Evolutionary conservation across 2,329 filamentous ascomycete genomes (phyloP), one percentile per base, ranked within the genome.

Genomic region (Trichoderma harzianum): DNA sequence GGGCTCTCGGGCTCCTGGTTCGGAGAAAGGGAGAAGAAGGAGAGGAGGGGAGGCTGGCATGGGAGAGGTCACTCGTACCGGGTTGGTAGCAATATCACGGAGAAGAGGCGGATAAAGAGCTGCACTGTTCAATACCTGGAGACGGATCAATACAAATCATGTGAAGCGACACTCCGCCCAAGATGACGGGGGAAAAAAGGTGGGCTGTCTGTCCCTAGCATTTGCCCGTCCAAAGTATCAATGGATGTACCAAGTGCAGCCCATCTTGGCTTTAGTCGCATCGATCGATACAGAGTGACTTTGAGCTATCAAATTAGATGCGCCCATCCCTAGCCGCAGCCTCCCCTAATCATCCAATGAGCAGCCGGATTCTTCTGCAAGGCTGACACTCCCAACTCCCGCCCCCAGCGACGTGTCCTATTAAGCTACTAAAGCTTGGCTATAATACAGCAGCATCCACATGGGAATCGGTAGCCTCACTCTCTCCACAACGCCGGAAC

Each of bases 371-470:
- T 16, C 18, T 14, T 8, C 63, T 66, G 69, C 69, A 71, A 71
- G 69, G 69, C 69, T 71, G 69, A 66, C 53, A 16, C 26, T 47
- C 39, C 63, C 39, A 34, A 34, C 30, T 32, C 16, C 21, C 28
- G 57, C 34, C 63, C 66, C 39, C 57, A 71, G 69, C 62, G 69
- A 71, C 69, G 69, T 71, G 69, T 67, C 69, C 69, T 71, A 30
- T 67, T 67, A 60, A 55, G 55, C 24, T 34, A 51, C 12, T 53
- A 12, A 24, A 53, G 47, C 34, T 43, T 43, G 64, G 47, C n/a
- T 58, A 68, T 58, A 39, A 65, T 53, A 53, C 18, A 24, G 47
- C 62, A 24, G 39, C 43, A 65, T 53, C 43, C 43, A 47, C 43
- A 34, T 26, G 3, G 12, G 12, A 53, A 53, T 32, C 18, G 47